Conservation (phyloP, 148 eudicot genomes). For the Rhododendron ovatum region DNA sequence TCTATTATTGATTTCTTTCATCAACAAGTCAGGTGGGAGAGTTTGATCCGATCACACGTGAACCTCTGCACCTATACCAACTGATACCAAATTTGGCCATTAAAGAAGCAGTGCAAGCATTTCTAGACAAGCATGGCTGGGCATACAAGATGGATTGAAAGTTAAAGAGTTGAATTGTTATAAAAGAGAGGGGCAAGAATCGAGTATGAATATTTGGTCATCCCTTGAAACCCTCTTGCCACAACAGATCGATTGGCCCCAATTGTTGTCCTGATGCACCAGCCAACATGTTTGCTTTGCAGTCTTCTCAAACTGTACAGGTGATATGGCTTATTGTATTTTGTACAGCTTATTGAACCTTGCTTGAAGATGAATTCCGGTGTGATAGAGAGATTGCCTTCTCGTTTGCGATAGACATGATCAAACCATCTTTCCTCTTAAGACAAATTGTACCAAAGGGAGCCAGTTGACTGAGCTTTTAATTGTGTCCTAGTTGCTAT, state of each 20-base stretch:
- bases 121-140: slow-evolving; percentile 76
- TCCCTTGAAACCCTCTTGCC: not conserved
- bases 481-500: not conserved
- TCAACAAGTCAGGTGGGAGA: slow-evolving; percentile 56
- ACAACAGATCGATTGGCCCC: not conserved
- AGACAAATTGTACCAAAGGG: not conserved
- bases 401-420: not conserved
- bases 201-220: not conserved
- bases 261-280: not conserved
- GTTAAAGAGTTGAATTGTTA: not conserved
- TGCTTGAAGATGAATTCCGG: too few relatives aligned
- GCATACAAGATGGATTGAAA: slow-evolving; percentile 53
- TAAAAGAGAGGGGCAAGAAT: not conserved
- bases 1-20: not conserved
- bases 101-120: slow-evolving; percentile 78
- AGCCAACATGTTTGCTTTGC: not conserved
- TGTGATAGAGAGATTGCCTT: not conserved
- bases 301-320: not conserved
- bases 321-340: not conserved
- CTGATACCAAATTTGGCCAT: slow-evolving; percentile 78
- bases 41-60: slow-evolving; percentile 81
- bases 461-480: not conserved
- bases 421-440: not conserved
- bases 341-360: not conserved
- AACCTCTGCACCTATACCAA: slow-evolving; percentile 44